These are phyloP conservation scores for Naematelia encephala DNA, from an alignment of 768 basidiomycete species.

Conservation along the genomic window DNA sequence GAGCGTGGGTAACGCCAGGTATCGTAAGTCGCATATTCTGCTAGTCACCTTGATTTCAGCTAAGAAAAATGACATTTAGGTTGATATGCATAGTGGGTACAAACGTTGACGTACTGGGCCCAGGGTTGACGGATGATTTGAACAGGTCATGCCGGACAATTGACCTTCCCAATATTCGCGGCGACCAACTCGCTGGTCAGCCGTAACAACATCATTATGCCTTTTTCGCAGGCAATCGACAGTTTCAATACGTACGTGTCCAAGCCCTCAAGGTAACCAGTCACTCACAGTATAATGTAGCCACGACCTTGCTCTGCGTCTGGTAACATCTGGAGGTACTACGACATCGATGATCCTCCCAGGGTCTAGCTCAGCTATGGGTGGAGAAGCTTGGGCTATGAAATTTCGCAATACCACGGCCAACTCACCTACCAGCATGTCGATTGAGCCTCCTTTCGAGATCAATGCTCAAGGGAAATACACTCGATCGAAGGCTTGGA, in stretches of 20 bases:
- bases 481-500: neutral
- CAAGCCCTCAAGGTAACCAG: neutral
- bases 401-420: conserved; percentile 66
- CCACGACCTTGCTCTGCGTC: neutral
- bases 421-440: conserved; percentile 62
- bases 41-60: neutral
- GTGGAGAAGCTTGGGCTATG: conserved; percentile 73
- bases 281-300: neutral
- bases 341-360: neutral
- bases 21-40: neutral
- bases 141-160: neutral
- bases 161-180: neutral
- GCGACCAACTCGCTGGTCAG: neutral
- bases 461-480: neutral
- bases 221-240: neutral
- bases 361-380: conserved; percentile 45
- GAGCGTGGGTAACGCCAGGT: conserved; percentile 69
- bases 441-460: conserved; percentile 66
- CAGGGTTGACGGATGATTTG: neutral
- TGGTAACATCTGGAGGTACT: neutral
- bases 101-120: too few species aligned
- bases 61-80: neutral
- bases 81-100: neutral
- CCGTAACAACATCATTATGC: neutral
- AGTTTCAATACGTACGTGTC: neutral